These are phyloP conservation scores for Rhizoclosmatium sp. DNA, from an alignment of 192 early-diverging fungal species.

Conservation along the genomic window DNA sequence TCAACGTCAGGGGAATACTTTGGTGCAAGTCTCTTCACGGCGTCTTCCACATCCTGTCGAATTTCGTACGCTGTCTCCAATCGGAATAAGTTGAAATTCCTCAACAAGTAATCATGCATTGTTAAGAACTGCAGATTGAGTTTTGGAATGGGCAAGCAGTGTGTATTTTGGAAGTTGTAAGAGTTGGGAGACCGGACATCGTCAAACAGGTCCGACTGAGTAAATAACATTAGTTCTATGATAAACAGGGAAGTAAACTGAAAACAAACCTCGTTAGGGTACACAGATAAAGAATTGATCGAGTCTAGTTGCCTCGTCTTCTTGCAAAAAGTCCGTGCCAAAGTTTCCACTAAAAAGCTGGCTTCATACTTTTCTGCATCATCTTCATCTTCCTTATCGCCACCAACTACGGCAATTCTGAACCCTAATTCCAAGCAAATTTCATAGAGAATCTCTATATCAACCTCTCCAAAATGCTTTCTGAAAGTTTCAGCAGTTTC, in stretches of 20 bases:
- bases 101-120: conserved; percentile 86
- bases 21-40: conserved; percentile 82
- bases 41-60: conserved; percentile 89
- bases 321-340: conserved; percentile 67
- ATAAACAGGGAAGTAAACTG: neutral
- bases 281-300: conserved; percentile 75
- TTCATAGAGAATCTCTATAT: conserved; percentile 52
- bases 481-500: conserved; percentile 58
- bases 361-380: conserved; percentile 15
- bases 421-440: conserved; percentile 72
- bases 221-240: conserved; percentile 32
- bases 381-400: conserved; percentile 31
- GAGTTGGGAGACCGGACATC: conserved; percentile 60
- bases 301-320: conserved; percentile 72
- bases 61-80: conserved; percentile 86
- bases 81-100: conserved; percentile 85
- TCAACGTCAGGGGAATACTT: conserved; percentile 52
- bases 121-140: conserved; percentile 94
- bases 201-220: conserved; percentile 72
- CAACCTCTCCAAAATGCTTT: conserved; percentile 62
- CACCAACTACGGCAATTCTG: conserved; percentile 56
- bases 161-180: conserved; percentile 62
- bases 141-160: conserved; percentile 82
- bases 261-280: conserved; percentile 72
- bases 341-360: conserved; percentile 65